Percentiles rank a stretch among this genome's conserved stretches.
Evolutionary conservation across 306 rosid species (phyloP).

Genomic region (Malus asiatica): DNA sequence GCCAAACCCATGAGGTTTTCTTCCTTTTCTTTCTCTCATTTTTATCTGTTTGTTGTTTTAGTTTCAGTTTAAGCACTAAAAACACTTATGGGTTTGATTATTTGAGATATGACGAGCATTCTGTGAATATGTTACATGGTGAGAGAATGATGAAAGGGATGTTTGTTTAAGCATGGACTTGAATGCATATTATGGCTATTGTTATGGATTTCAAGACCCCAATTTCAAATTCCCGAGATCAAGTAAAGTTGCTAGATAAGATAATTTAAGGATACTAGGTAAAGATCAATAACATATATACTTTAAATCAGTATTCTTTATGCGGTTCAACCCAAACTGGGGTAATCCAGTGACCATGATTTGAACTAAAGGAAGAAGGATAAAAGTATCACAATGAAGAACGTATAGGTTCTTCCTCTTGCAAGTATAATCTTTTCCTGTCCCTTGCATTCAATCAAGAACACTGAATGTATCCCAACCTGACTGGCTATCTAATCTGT

Average conservation of each 20-base stretch:
- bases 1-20: slow-evolving; percentile 50
- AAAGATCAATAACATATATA: neutral
- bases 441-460: neutral
- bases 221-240: neutral
- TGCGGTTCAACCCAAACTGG: neutral
- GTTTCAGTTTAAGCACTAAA: neutral
- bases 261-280: neutral
- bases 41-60: neutral
- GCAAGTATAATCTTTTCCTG: neutral
- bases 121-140: neutral
- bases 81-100: neutral
- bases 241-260: neutral
- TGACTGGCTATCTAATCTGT: neutral
- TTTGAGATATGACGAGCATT: neutral
- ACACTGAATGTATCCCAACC: neutral
- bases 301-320: neutral
- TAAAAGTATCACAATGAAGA: neutral
- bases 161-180: neutral
- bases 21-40: neutral
- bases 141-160: neutral
- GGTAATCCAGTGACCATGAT: neutral
- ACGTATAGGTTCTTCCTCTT: neutral
- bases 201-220: neutral
- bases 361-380: neutral
- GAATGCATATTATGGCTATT: neutral